Percentiles rank a stretch among this genome's conserved stretches.
These are phyloP conservation scores for Fibroporia radiculosa DNA, from an alignment of 768 basidiomycete genomes.

Conservation along the genomic window DNA sequence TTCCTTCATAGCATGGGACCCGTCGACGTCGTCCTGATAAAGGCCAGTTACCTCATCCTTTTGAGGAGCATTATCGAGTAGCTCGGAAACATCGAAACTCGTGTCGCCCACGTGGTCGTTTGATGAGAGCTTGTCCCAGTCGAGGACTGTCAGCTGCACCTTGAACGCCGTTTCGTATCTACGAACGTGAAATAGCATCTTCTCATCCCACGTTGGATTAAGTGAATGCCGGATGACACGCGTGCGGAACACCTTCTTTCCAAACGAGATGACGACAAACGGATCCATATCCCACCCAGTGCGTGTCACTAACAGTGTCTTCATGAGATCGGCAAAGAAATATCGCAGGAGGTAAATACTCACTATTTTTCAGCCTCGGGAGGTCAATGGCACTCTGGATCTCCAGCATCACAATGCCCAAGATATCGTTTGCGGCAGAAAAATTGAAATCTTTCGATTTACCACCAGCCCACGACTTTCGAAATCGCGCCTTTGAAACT, in stretches of 20 bases:
- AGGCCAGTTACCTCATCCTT: conserved; percentile 47
- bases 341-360: conserved; percentile 24
- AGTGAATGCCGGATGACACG: conserved; percentile 78
- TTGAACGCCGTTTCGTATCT: conserved; percentile 76
- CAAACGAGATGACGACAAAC: conserved; percentile 92
- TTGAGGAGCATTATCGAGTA: conserved; percentile 42
- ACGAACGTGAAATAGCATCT: conserved; percentile 90
- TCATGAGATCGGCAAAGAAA: not conserved
- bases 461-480: conserved; percentile 28
- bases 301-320: conserved; percentile 55
- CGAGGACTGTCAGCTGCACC: conserved; percentile 76
- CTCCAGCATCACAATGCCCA: conserved; percentile 95
- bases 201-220: conserved; percentile 92
- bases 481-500: conserved; percentile 29
- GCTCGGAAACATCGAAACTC: conserved; percentile 59
- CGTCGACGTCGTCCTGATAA: conserved; percentile 46
- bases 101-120: conserved; percentile 89
- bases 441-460: conserved; percentile 50
- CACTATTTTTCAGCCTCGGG: conserved; percentile 82
- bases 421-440: conserved; percentile 66
- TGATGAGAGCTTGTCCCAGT: conserved; percentile 91
- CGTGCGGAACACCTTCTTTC: conserved; percentile 95
- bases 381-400: conserved; percentile 78
- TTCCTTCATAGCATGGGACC: conserved; percentile 57
- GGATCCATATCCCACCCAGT: conserved; percentile 97